These are phyloP conservation scores for Geotrichum ghanense DNA, from an alignment of 805 yeast genomes.

Conservation along the genomic window DNA sequence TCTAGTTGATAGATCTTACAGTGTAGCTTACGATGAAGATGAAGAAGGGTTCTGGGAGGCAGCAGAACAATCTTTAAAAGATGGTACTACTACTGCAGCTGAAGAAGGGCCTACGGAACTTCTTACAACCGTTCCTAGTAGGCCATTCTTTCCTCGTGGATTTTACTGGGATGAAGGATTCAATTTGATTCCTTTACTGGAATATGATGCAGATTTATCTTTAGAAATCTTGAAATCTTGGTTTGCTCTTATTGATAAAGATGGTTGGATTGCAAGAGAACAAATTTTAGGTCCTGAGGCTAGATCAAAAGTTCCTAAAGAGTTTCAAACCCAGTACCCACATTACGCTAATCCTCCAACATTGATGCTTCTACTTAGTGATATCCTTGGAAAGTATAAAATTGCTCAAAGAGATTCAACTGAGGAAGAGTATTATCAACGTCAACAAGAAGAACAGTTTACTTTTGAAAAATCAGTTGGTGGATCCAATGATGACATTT, in stretches of 20 bases:
- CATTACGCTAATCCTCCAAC: constrained; percentile 95
- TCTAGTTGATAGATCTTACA: constrained; percentile 62
- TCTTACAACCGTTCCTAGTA: constrained; percentile 78
- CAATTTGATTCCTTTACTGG: constrained; percentile 70
- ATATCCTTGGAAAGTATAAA: constrained; percentile 36
- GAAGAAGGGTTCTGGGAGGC: constrained; percentile 34
- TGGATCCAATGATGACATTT: constrained; percentile 14
- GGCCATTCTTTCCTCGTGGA: constrained; percentile 93
- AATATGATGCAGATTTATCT: constrained; percentile 73
- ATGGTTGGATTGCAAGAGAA: constrained; percentile 96
- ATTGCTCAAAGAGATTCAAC: neutral
- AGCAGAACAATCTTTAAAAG: constrained; percentile 11
- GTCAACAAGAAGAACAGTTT: constrained; percentile 22
- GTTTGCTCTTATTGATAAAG: constrained; percentile 75
- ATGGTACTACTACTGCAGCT: constrained; percentile 28
- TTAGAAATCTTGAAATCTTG: constrained; percentile 76
- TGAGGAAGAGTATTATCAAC: neutral
- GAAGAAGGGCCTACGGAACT: constrained; percentile 69
- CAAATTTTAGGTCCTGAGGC: constrained; percentile 89
- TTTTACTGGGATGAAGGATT: constrained; percentile 99
- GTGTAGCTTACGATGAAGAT: constrained; percentile 58
- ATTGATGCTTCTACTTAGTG: constrained; percentile 44
- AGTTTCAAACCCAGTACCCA: constrained; percentile 78
- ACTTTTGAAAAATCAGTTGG: neutral
- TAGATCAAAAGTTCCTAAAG: constrained; percentile 73